Percentiles rank a stretch among this genome's conserved stretches.
Evolutionary conservation across 495 filamentous ascomycete species (phyloP).

Genomic region (Tuber brumale): DNA sequence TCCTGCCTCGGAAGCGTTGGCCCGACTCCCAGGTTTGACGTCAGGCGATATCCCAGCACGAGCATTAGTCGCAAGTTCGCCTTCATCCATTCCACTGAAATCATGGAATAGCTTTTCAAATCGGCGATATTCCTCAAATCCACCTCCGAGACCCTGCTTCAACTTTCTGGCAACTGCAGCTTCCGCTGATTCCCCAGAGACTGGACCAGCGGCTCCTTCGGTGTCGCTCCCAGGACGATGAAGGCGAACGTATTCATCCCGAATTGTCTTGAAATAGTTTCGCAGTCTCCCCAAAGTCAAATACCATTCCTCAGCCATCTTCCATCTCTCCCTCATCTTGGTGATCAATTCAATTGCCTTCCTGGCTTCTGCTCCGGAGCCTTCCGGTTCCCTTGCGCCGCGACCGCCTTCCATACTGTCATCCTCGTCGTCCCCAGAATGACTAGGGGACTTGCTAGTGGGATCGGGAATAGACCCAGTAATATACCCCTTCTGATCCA

Average conservation of each 20-base stretch:
- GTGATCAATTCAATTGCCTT: slow-evolving; percentile 52
- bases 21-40: slow-evolving; percentile 40
- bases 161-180: slow-evolving; percentile 24
- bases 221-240: slow-evolving; percentile 45
- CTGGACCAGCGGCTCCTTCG: slow-evolving; percentile 13
- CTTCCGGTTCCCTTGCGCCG: slow-evolving; percentile 26
- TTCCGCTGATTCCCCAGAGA: slow-evolving; percentile 23
- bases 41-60: slow-evolving; percentile 37
- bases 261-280: slow-evolving; percentile 53
- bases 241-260: slow-evolving; percentile 34
- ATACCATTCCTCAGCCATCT: slow-evolving; percentile 67
- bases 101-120: slow-evolving; percentile 49
- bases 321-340: slow-evolving; percentile 60
- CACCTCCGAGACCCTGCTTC: slow-evolving; percentile 51
- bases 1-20: slow-evolving; percentile 42
- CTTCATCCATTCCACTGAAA: slow-evolving; percentile 49
- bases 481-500: slow-evolving; percentile 65
- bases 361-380: slow-evolving; percentile 46
- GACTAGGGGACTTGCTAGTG: slow-evolving; percentile 18
- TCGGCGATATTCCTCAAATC: slow-evolving; percentile 64
- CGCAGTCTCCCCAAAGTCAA: slow-evolving; percentile 61
- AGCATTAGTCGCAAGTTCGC: slow-evolving; percentile 43
- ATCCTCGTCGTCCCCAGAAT: slow-evolving; percentile 35
- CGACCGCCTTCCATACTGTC: slow-evolving; percentile 42
- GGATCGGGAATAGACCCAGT: slow-evolving; percentile 42